A percentile compares a stretch with the other conserved stretches of the same genome.
Evolutionary conservation across 345 rosid genomes (phyloP).

Genomic region (Triadica sebifera): DNA sequence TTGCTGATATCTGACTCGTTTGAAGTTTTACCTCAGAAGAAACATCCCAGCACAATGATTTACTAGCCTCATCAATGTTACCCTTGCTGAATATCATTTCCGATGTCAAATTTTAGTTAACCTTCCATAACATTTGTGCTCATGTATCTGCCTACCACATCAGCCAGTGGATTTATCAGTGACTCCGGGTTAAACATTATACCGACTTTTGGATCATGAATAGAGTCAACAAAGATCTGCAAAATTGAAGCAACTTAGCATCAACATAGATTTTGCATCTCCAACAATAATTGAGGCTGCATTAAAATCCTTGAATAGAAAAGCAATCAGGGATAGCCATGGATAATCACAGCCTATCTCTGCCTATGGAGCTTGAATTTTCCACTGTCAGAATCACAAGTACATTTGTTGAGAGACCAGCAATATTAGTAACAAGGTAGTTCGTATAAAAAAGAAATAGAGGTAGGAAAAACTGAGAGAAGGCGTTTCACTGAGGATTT

Average conservation of each 20-base stretch:
- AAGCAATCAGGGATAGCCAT: background rate
- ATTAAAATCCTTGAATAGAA: conserved; percentile 4
- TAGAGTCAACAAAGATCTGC: conserved; percentile 65
- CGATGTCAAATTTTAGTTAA: background rate
- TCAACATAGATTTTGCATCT: background rate
- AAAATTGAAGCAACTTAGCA: conserved; percentile 10
- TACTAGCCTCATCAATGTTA: background rate
- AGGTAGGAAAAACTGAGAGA: background rate
- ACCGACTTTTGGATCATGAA: conserved; percentile 58
- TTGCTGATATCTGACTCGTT: background rate
- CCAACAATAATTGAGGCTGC: background rate
- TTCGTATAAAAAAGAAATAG: too few species aligned
- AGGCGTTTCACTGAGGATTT: background rate
- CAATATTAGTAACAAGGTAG: too few species aligned
- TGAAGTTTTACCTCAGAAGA: background rate
- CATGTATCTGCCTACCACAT: conserved; percentile 36
- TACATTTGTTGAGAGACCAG: too few species aligned
- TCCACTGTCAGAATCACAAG: background rate
- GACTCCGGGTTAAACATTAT: conserved; percentile 61
- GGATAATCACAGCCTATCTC: background rate
- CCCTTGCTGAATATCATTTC: background rate
- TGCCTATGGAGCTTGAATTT: background rate
- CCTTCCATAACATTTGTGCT: conserved; percentile 8
- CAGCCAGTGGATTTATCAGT: conserved; percentile 55
- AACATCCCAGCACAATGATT: background rate